Evolutionary conservation across 129 eudicot species (phyloP).

Genomic region (Erigeron canadensis): DNA sequence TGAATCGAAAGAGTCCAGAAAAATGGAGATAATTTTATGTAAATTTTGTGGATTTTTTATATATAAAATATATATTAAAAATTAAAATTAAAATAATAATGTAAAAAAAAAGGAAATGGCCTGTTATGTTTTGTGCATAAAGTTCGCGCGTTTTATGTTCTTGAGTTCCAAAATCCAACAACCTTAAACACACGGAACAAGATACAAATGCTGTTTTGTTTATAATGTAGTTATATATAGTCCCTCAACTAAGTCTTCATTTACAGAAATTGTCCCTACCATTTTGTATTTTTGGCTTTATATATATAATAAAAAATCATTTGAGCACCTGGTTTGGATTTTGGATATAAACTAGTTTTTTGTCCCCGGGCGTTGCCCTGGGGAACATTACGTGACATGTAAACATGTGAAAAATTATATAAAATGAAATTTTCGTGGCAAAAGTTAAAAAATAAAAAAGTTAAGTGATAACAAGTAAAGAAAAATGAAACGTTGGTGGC

Average conservation of each 20-base stretch:
- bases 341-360: no score
- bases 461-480: no score
- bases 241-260: not conserved
- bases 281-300: not conserved
- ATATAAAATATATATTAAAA: not conserved
- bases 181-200: not conserved
- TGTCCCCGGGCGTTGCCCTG: no score
- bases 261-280: not conserved
- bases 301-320: not conserved
- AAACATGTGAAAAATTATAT: no score
- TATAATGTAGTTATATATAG: not conserved
- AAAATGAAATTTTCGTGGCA: no score
- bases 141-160: conserved; percentile 20
- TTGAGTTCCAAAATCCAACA: conserved; percentile 13
- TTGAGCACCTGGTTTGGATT: no score
- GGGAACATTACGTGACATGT: no score
- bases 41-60: conserved; percentile 18
- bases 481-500: no score
- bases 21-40: conserved; percentile 12
- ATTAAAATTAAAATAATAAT: not conserved
- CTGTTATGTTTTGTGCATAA: conserved; percentile 19
- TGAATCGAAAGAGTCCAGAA: conserved; percentile 43
- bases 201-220: not conserved
- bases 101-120: conserved; percentile 17
- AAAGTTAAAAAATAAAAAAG: no score